Base-by-base conservation (phyloP, 495 filamentous ascomycete species). In the Cairneyella variabilis region DNA sequence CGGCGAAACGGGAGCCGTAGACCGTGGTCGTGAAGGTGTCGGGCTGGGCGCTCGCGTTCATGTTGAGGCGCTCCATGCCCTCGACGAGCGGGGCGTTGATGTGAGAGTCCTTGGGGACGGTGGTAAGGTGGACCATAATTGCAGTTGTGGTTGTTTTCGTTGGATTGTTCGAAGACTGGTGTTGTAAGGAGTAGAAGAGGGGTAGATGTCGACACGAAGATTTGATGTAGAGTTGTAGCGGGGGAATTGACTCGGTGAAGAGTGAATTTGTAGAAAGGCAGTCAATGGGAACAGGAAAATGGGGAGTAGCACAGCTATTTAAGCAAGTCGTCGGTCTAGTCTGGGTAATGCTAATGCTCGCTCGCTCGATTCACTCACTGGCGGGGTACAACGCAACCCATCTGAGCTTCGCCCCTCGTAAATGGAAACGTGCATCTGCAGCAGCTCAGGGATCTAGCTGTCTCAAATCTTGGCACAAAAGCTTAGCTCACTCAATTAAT, bases 1-100 rank as follows among this genome's bases (percentile, higher is more conserved):
- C 82, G 11, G 91, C 90, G 66, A 88, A 96, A 26, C 74, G 78
- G 42, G 84, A 88, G 62, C 90, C 91, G 63, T 96, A 96, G 57
- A 96, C 89, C 59, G 83, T 88, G 27, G 82, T 80, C 27, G 79
- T 85, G 73, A 82, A 84, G 57, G 75, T 75, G 57, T 85, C 83
- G 59, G 65, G 45, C 70, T 65, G 1, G 71, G 58, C 39, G 58
- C 66, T 51, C 63, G 68, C 55, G 21, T 56, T 62, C 50, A 77
- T 28, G 1, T 62, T 58, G 40, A 76, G 34, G 39, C 78, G 78
- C 41, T 78, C 72, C 65, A 83, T 64, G 30, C 64, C 69, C 16
- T 67, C 56, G 44, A 64, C 61, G 28, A 72, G 64, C 22, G 70
- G 63, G 34, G 58, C 38, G 14, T 71, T 59, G 61, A 71, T 61